Base-by-base conservation (phyloP, 2,329 filamentous ascomycete genomes). In the Arthrobotrys sphaeroides region DNA sequence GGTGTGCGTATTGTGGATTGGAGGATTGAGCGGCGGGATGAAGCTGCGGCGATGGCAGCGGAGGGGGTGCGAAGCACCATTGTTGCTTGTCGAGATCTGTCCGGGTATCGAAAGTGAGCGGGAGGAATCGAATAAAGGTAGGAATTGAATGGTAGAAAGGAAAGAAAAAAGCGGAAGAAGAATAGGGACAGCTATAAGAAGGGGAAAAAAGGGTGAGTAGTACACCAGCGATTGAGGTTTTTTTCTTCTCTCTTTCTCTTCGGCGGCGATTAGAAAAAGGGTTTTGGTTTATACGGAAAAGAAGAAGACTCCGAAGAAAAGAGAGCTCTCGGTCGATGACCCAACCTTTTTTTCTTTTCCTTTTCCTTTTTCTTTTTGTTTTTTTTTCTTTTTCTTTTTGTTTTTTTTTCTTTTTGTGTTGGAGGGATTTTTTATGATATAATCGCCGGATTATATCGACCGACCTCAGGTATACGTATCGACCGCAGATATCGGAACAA, bases 61-160 rank as follows among this genome's bases (percentile, higher is more conserved):
- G 72, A 62, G 43, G 64, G 72, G 72, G 72, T 69, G 72, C 72
- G 72, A 69, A 65, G 72, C 72, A 75, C 72, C 72, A 75, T 75
- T 65, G 57, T 65, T 22, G 38, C 31, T 7, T 26, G 26, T 31
- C 9, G 5, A 33, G 31, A 9, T 33, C 7, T 33, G 7, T 33
- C 7, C 31, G 7, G 31, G 31, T 3, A 9, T 12, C 31, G 31
- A n/a, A n/a, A n/a, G n/a, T n/a, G n/a, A n/a, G n/a, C n/a, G n/a
- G n/a, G n/a, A n/a, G n/a, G n/a, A n/a, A n/a, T n/a, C n/a, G n/a
- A n/a, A n/a, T n/a, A n/a, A n/a, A n/a, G n/a, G n/a, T n/a, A n/a
- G n/a, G n/a, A n/a, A n/a, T 12, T 33, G 31, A 12, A 33, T 33
- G 12, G 7, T 12, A 33, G 31, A n/a, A n/a, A 28, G 22, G 9